Evolutionary conservation across 257 asterid species (phyloP).

Genomic region (Anisodus tanguticus): DNA sequence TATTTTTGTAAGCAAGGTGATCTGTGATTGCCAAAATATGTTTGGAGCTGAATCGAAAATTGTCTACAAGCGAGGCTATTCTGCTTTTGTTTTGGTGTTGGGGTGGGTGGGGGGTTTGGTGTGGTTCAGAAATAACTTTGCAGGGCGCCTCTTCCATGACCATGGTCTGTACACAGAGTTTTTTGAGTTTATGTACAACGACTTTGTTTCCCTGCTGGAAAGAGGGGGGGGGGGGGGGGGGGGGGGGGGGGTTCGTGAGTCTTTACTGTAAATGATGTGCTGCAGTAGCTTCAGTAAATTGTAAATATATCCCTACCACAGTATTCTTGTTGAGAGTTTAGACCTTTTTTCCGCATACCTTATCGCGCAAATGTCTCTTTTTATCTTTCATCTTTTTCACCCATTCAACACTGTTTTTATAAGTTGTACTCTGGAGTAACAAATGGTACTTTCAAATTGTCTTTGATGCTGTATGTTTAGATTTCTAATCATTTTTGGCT

Average conservation of each 20-base stretch:
- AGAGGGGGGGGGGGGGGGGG: background rate
- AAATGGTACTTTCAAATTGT: background rate
- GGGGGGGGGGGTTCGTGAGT: background rate
- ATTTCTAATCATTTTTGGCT: background rate
- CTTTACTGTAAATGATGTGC: background rate
- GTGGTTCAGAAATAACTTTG: background rate
- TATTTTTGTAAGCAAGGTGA: background rate
- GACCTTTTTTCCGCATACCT: background rate
- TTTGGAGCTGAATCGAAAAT: background rate
- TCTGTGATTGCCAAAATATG: background rate
- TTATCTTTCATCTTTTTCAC: background rate
- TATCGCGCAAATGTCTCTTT: background rate
- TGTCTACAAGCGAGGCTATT: background rate
- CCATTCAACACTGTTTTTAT: background rate
- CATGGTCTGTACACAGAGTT: slow-evolving; percentile 6
- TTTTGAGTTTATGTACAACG: background rate
- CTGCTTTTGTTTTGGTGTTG: background rate
- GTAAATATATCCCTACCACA: background rate
- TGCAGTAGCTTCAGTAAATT: background rate
- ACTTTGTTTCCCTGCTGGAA: background rate
- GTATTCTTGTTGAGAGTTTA: background rate
- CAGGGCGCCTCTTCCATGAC: background rate
- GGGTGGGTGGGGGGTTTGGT: background rate
- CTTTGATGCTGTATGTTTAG: background rate
- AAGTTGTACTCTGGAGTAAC: background rate